A percentile compares a stretch with the other conserved stretches of the same genome.
These are phyloP conservation scores for Heracleum sosnowskyi DNA, from an alignment of 129 eudicot species.

Conservation along the genomic window DNA sequence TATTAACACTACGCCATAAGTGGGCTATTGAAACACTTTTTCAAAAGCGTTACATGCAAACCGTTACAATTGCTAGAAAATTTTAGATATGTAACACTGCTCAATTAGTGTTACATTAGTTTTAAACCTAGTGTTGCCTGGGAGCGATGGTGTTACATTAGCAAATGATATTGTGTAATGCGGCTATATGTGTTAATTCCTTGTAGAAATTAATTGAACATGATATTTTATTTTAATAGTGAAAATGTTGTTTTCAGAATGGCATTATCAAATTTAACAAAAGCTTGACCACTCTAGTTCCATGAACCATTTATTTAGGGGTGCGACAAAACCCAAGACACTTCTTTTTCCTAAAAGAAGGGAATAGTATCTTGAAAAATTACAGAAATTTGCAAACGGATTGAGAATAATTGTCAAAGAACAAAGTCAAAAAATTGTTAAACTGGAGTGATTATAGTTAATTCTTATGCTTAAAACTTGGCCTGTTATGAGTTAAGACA, in stretches of 20 bases:
- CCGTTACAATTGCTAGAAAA: too few species aligned
- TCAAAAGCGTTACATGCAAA: too few species aligned
- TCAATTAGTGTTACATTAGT: too few species aligned
- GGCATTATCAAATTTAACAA: neutral
- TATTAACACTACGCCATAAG: too few species aligned
- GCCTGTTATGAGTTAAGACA: neutral
- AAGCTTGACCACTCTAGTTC: neutral
- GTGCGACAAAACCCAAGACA: neutral
- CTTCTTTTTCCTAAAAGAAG: neutral
- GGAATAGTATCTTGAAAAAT: neutral
- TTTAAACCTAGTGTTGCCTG: too few species aligned
- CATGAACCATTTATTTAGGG: too few species aligned
- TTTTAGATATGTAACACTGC: too few species aligned
- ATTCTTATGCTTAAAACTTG: neutral
- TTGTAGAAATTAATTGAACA: neutral
- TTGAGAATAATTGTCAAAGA: neutral
- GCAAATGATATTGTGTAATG: neutral
- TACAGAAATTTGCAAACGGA: neutral
- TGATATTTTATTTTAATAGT: neutral
- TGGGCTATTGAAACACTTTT: too few species aligned
- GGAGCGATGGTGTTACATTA: too few species aligned
- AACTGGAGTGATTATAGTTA: neutral
- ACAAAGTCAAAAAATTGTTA: neutral
- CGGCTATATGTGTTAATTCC: neutral
- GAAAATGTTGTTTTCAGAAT: too few species aligned